Percentiles rank a stretch among this genome's conserved stretches.
Evolutionary conservation across 305 asterid species (phyloP).

Genomic region (Fraxinus angustifolia): DNA sequence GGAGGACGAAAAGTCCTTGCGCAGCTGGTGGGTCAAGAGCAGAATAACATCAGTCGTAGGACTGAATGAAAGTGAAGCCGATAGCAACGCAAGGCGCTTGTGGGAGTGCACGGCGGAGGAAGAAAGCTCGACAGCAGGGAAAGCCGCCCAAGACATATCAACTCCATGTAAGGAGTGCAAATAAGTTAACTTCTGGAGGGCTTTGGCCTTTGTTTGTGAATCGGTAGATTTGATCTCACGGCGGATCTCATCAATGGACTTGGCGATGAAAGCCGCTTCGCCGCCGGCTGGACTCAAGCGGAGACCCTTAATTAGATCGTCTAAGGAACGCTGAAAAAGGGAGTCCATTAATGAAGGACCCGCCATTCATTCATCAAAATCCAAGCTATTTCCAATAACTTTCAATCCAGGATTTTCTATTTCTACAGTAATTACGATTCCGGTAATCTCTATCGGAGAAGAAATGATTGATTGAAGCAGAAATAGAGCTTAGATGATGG

Average conservation of each 20-base stretch:
- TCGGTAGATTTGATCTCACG: slow-evolving; percentile 87
- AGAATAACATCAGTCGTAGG: slow-evolving; percentile 89
- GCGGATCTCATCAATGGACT: slow-evolving; percentile 74
- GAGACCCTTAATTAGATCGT: slow-evolving; percentile 72
- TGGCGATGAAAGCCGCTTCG: slow-evolving; percentile 58
- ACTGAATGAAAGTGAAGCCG: slow-evolving; percentile 75
- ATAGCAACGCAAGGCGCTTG: slow-evolving; percentile 70
- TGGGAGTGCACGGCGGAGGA: slow-evolving; percentile 56
- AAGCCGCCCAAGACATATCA: slow-evolving; percentile 84
- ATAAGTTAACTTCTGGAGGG: slow-evolving; percentile 74
- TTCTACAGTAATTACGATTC: background rate
- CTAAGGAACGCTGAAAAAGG: slow-evolving; percentile 78
- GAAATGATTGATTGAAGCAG: background rate
- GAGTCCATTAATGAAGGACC: slow-evolving; percentile 82
- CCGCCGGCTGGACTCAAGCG: slow-evolving; percentile 47
- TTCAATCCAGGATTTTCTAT: background rate
- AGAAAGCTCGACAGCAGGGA: slow-evolving; percentile 80
- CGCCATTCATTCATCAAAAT: slow-evolving; percentile 32
- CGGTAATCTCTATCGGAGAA: background rate
- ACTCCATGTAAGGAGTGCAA: slow-evolving; percentile 72
- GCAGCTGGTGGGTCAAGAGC: slow-evolving; percentile 86
- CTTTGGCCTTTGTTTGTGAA: slow-evolving; percentile 63
- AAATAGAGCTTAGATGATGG: background rate
- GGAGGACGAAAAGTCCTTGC: slow-evolving; percentile 72
- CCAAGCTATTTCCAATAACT: background rate